A percentile compares a stretch with the other conserved stretches of the same genome.
phyloP scores from a whole-genome alignment of 2,329 filamentous ascomycete genomes.

The Botryotinia globosa region DNA sequence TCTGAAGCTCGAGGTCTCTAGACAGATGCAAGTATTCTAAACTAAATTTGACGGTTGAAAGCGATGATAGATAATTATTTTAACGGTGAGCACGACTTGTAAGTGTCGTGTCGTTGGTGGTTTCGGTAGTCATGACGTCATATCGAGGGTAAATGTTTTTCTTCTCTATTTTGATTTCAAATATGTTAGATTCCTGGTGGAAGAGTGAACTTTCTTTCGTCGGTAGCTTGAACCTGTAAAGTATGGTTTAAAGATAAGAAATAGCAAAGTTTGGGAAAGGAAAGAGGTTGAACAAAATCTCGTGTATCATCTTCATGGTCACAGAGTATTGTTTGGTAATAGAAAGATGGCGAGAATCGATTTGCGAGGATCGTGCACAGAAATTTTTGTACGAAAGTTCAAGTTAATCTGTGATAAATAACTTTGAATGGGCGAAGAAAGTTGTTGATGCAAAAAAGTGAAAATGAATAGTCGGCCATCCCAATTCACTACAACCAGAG shows the following conservation, averaged over 20 bases:
- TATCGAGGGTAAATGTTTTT: background rate
- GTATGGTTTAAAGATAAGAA: rapidly evolving
- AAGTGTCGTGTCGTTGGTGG: background rate
- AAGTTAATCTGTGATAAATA: too few species aligned
- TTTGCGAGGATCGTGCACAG: too few species aligned
- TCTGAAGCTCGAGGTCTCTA: too few species aligned
- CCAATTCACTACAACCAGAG: background rate
- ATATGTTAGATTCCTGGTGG: background rate
- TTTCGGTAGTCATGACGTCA: background rate
- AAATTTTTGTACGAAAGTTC: too few species aligned
- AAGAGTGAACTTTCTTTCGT: background rate
- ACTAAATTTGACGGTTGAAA: rapidly evolving
- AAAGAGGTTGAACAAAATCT: background rate
- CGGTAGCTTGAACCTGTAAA: too few species aligned
- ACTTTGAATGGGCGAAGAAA: background rate
- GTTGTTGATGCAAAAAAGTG: background rate
- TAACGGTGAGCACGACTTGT: background rate
- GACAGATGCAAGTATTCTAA: too few species aligned
- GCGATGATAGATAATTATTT: too few species aligned
- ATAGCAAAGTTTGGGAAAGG: background rate
- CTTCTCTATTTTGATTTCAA: background rate
- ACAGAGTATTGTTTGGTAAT: too few species aligned
- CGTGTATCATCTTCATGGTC: too few species aligned
- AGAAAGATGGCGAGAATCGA: background rate
- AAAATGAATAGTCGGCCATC: background rate